Base-by-base conservation (phyloP, 306 rosid species). In the Inga oerstediana region DNA sequence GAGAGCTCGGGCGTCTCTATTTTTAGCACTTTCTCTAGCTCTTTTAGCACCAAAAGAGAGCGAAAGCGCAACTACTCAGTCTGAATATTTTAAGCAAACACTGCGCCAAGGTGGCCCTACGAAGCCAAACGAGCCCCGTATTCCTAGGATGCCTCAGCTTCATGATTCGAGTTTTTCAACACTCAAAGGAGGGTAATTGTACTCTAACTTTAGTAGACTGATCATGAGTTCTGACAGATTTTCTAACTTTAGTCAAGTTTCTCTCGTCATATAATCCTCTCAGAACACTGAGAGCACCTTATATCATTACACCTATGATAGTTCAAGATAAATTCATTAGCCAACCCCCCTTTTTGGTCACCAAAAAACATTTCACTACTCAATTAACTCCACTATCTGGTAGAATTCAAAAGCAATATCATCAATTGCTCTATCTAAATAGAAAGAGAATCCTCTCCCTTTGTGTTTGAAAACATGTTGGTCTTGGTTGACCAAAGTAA, bases 81-180 rank as follows among this genome's bases (percentile, higher is more conserved):
- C 97, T 44, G 99, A 96, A 79, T 96, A 96, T 82, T 96, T 96
- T 80, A 96, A 96, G 88, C 99, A 96, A 90, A 96, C 99, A 82
- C 62, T 96, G 99, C 97, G 99, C 37, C 99, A 96, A 88, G 97
- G 98, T 75, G 99, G 86, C 77, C 94, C 99, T 10, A 79, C 97
- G 48, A 96, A 94, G 84, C 97, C 99, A 1, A 96, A 88, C 72
- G 99, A 94, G 86, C 99, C 99, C 17, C 95, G 98, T n/a, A 96
- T 96, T 86, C 99, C 99, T n/a, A 95, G 98, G 81, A 96, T 96
- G 99, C 99, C 99, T 78, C 98, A 92, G 82, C 81, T 96, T 98
- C 99, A 96, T 73, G 99, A 96, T 83, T 96, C 79, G 97, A 96
- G 90, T 96, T 96, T 86, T 96, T 96, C 80, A 92, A 96, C 89